Base-by-base conservation (phyloP, 176 grass and related monocot genomes). In the Rhynchospora tenuis region DNA sequence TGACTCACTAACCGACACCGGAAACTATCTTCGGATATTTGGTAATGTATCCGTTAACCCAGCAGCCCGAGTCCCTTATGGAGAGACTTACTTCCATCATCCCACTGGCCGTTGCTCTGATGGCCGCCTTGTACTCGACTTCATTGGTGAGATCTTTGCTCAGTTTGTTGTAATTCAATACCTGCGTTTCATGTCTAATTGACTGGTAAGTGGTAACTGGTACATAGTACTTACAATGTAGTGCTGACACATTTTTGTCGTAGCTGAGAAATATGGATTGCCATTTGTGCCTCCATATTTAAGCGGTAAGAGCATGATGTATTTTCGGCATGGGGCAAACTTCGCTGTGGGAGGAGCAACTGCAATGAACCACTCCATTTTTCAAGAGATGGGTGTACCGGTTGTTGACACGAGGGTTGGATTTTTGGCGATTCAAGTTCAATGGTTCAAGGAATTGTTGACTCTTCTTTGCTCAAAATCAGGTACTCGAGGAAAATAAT, bases 1-100 rank as follows among this genome's bases (percentile, higher is more conserved):
- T 19, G 83, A 94, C 60, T 94, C 90, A 0, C 81, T 70, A 23
- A 14, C 87, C 1, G 92, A 94, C 83, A 94, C 92, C 14, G 88
- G 92, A 15, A 91, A 87, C 52, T 72, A 80, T 16, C 54, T 87
- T 33, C 9, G 79, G 27, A 38, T 82, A 52, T 24, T 84, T 81
- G 62, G 73, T 5, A 2, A 9, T 3, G 33, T 38, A 38, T 38
- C 33, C 33, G 3, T 2, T 38, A 38, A 38, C 33, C 3, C 33
- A 38, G 33, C 33, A 9, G 54, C 85, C 15, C 2, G 23, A 3
- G 38, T 63, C 14, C 85, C 85, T 6, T 87, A 87, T n/a, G 85
- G 85, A 12, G 45, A 52, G 57, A 87, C 78, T 1, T 82, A 22
- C 43, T 87, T 86, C 24, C 33, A 59, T 13, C 45, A 33, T 46